These are phyloP conservation scores for Arbutus unedo DNA, from an alignment of 148 eudicot genomes.

Conservation along the genomic window DNA sequence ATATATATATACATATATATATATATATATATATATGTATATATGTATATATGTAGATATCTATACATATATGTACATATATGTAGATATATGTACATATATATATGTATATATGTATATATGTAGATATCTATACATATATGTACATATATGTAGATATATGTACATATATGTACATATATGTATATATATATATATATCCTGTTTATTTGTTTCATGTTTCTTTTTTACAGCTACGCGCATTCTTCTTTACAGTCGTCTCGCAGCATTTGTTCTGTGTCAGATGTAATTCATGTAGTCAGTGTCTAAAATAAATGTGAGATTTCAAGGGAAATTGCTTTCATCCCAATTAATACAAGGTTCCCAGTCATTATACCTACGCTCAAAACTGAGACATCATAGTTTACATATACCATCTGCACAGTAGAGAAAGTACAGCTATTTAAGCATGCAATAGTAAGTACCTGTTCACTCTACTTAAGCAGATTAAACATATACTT, in stretches of 20 bases:
- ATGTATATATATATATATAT: background rate
- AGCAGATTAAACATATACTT: constrained; percentile 30
- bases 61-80: no score
- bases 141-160: no score
- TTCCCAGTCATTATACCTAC: background rate
- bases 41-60: no score
- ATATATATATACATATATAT: background rate
- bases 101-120: no score
- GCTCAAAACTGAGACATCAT: background rate
- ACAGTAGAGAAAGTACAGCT: background rate
- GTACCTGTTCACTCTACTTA: background rate
- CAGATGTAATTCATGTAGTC: background rate
- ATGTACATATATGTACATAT: background rate
- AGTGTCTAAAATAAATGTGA: background rate
- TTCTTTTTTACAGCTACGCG: background rate
- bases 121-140: no score
- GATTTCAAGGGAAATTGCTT: background rate
- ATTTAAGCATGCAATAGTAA: background rate
- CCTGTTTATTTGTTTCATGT: background rate
- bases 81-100: no score
- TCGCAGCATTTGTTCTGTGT: background rate
- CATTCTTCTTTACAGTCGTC: background rate
- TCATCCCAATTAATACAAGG: background rate
- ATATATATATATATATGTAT: no score
- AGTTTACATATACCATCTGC: background rate